These are phyloP conservation scores for Gynandropsis gynandra DNA, from an alignment of 345 rosid genomes.

Conservation along the genomic window DNA sequence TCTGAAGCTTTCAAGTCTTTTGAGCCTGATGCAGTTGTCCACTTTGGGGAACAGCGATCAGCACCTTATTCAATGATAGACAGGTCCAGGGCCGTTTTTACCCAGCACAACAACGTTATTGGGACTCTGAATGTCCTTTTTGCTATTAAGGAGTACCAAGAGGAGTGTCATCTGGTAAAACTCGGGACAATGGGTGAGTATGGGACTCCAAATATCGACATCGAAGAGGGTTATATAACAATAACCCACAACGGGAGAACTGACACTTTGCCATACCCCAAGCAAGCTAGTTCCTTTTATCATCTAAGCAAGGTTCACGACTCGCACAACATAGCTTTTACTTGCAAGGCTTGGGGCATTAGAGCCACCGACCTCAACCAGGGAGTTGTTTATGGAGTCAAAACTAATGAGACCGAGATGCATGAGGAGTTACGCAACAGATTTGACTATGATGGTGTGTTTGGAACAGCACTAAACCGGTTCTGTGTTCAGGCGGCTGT, in stretches of 20 bases:
- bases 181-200: slow-evolving; percentile 99
- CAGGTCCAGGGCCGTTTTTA: slow-evolving; percentile 79
- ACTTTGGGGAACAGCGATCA: slow-evolving; percentile 91
- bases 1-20: slow-evolving; percentile 72
- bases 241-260: slow-evolving; percentile 90
- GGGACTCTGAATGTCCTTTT: slow-evolving; percentile 94
- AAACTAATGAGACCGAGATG: slow-evolving; percentile 88
- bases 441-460: slow-evolving; percentile 89
- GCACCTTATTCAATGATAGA: slow-evolving; percentile 99
- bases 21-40: slow-evolving; percentile 90
- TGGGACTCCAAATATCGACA: slow-evolving; percentile 98
- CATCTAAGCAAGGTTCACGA: slow-evolving; percentile 98
- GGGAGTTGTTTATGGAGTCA: slow-evolving; percentile 93
- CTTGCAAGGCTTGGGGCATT: slow-evolving; percentile 99
- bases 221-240: slow-evolving; percentile 94
- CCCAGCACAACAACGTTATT: slow-evolving; percentile 90
- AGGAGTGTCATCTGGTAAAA: slow-evolving; percentile 88
- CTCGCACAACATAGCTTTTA: slow-evolving; percentile 90
- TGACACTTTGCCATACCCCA: slow-evolving; percentile 91
- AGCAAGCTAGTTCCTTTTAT: slow-evolving; percentile 98
- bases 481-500: slow-evolving; percentile 97
- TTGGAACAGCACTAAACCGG: slow-evolving; percentile 90
- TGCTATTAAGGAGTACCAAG: slow-evolving; percentile 84
- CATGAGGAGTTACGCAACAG: slow-evolving; percentile 78
- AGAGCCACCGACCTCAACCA: slow-evolving; percentile 97